phyloP scores from a whole-genome alignment of 768 basidiomycete genomes.

The Hygrocybe punicea region DNA sequence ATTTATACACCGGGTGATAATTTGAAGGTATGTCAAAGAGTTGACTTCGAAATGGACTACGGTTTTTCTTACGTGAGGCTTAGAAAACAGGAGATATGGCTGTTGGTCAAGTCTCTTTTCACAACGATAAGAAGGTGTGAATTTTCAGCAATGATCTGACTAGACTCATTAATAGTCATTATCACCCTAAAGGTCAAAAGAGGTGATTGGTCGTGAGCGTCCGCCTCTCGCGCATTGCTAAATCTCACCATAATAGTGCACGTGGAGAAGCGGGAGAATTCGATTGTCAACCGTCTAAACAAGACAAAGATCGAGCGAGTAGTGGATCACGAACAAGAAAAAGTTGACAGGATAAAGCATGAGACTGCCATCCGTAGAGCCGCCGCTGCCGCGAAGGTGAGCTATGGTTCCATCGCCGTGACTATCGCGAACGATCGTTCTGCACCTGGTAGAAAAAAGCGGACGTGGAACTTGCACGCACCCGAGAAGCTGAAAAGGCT shows the following conservation, averaged over 20 bases:
- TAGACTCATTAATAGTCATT: background rate
- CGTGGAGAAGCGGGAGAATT: constrained; percentile 76
- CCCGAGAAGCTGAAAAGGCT: constrained; percentile 82
- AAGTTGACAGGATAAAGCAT: constrained; percentile 72
- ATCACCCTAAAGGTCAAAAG: constrained; percentile 11
- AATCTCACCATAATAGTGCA: constrained; percentile 53
- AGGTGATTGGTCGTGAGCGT: background rate
- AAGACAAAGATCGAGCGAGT: constrained; percentile 84
- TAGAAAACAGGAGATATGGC: constrained; percentile 99
- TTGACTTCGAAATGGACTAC: background rate
- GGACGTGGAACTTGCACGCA: constrained; percentile 68
- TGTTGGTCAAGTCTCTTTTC: constrained; percentile 93
- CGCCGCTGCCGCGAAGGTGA: constrained; percentile 65
- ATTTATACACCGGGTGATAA: constrained; percentile 94
- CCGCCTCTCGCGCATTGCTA: background rate
- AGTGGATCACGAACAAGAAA: constrained; percentile 90
- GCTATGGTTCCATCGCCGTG: background rate
- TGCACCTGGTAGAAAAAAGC: constrained; percentile 77
- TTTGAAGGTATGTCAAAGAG: constrained; percentile 61
- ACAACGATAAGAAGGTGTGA: constrained; percentile 81
- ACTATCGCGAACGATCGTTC: background rate
- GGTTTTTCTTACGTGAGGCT: background rate
- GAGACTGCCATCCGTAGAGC: constrained; percentile 65
- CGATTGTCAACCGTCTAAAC: constrained; percentile 86
- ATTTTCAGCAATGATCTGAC: background rate